These are phyloP conservation scores for Anisodus acutangulus DNA, from an alignment of 257 asterid genomes.

Conservation along the genomic window DNA sequence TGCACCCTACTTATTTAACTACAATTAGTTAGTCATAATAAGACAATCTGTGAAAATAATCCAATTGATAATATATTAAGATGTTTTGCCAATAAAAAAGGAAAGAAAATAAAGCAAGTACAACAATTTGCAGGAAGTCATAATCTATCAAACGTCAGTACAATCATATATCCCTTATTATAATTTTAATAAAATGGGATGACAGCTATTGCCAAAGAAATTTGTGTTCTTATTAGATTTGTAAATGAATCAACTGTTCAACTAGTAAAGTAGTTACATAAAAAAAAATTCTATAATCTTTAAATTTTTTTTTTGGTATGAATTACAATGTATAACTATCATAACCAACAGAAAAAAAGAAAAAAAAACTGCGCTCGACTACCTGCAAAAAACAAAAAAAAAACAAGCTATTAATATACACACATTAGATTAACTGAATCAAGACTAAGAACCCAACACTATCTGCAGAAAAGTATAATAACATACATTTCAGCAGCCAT, in stretches of 20 bases:
- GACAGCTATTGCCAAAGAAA: conserved; percentile 11
- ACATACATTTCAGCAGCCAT: background rate
- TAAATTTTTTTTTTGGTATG: background rate
- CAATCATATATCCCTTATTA: conserved; percentile 14
- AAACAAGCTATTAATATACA: background rate
- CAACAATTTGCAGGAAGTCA: background rate
- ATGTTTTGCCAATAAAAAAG: too few species aligned
- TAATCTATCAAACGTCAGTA: background rate
- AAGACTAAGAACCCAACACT: conserved; percentile 12
- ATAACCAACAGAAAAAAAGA: background rate
- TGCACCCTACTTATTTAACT: too few species aligned
- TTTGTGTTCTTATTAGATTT: background rate
- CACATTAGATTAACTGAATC: background rate
- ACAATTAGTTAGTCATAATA: too few species aligned
- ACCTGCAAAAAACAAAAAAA: background rate
- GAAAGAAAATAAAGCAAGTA: background rate
- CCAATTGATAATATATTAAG: too few species aligned
- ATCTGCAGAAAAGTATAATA: background rate
- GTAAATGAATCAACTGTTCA: conserved; percentile 28
- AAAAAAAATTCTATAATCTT: background rate
- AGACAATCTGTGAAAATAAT: too few species aligned
- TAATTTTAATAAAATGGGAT: conserved; percentile 10
- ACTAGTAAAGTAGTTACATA: background rate
- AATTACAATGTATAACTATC: background rate
- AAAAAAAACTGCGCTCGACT: background rate